phyloP scores from a whole-genome alignment of 139 green algal genomes.

The Nannochloris sp. region DNA sequence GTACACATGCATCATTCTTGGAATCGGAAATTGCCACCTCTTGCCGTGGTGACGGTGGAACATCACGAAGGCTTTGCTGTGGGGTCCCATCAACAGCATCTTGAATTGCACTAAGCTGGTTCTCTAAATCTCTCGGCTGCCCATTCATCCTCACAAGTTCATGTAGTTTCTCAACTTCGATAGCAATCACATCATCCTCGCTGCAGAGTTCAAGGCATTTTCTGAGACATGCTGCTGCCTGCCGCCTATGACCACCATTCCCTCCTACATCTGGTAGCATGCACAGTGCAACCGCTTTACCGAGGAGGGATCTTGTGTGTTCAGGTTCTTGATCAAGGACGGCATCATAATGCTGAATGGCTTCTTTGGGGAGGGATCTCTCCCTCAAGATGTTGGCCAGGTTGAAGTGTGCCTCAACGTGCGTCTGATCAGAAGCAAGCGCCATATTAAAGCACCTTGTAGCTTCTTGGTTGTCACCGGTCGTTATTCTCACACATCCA shows the following conservation, averaged over 20 bases:
- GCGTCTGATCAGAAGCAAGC: neutral
- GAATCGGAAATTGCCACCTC: too few relatives aligned
- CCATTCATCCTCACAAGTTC: neutral
- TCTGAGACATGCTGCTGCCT: neutral
- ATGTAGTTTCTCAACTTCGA: constrained; percentile 3
- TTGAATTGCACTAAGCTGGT: neutral
- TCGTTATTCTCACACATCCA: neutral
- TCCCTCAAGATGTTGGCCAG: constrained; percentile 5
- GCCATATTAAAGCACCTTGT: constrained; percentile 4
- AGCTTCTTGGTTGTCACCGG: neutral
- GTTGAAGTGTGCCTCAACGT: constrained; percentile 17
- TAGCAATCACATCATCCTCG: neutral
- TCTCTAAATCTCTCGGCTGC: neutral
- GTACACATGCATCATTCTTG: too few relatives aligned
- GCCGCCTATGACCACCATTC: neutral
- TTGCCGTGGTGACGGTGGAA: neutral
- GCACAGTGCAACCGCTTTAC: constrained; percentile 1
- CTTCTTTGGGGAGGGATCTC: neutral
- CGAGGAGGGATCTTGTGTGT: neutral
- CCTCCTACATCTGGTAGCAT: neutral
- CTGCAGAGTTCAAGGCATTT: neutral
- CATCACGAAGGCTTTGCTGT: neutral
- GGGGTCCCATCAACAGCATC: neutral
- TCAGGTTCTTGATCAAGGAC: constrained; percentile 6
- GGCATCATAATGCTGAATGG: neutral